Evolutionary conservation across 768 basidiomycete species (phyloP), one percentile per base, ranked within the genome.

Genomic region (Rhodocollybia butyracea): DNA sequence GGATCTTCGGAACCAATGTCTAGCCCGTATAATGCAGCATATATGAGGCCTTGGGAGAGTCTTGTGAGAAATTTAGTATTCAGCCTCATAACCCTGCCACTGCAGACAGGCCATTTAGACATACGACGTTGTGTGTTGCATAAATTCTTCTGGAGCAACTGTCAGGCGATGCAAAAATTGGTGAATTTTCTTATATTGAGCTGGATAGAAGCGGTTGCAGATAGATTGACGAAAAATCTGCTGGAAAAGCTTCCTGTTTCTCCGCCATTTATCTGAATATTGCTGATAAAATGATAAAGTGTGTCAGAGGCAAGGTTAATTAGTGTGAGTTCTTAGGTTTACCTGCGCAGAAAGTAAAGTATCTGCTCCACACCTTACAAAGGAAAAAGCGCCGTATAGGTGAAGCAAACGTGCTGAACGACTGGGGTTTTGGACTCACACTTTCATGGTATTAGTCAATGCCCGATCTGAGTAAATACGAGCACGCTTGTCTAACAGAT

Each of bases 401-500:
- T 19, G 1, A 17, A 19, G 8, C 19, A 5, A 34, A 51, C 10
- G 11, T 19, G 12, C 12, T 24, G 39, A 36, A 6, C n/a, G n/a
- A n/a, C n/a, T n/a, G n/a, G n/a, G n/a, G n/a, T n/a, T n/a, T n/a
- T n/a, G 34, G 2, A 50, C 55, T 34, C 19, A 56, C 36, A 50
- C 19, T n/a, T 56, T 17, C 55, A 39, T 40, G 19, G 51, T 56
- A 12, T 46, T 22, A 2, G 29, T 41, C 11, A 30, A 11, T 51
- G 19, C 27, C 31, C 57, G 46, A 41, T 52, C 41, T 3, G 76
- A 74, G 58, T 76, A 77, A 3, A 68, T 73, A 6, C 62, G 57
- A 1, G 73, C 71, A 5, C 69, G 63, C 36, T 69, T 69, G 34
- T 74, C 71, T 19, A 77, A 64, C 2, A 77, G 62, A 8, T 72